Conservation (phyloP, 352 stramenopile species). For the Phytophthora tubulina region DNA sequence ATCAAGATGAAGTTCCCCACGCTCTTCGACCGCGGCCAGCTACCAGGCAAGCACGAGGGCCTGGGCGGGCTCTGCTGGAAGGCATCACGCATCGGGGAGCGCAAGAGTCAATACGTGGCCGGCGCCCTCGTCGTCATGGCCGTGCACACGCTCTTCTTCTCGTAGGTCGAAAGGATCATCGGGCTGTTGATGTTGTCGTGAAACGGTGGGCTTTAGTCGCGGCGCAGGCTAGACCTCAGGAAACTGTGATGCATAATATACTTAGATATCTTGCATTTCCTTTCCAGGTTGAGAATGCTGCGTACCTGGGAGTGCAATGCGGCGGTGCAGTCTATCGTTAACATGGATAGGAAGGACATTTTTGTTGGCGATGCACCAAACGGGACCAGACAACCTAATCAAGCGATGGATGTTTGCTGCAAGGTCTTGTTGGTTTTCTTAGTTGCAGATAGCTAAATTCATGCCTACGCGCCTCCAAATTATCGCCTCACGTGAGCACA, state of each 20-base stretch:
- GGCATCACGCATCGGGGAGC: constrained; percentile 91
- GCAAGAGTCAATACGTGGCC: constrained; percentile 92
- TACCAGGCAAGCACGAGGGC: constrained; percentile 88
- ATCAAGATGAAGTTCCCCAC: constrained; percentile 95
- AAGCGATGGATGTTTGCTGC: not conserved
- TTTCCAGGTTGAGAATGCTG: no score
- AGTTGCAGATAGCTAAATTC: constrained; percentile 32
- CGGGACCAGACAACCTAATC: no score
- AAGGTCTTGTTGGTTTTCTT: constrained; percentile 32
- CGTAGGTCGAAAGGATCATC: constrained; percentile 34
- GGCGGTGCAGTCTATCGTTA: constrained; percentile 11
- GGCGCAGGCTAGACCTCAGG: no score
- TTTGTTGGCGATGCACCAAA: no score
- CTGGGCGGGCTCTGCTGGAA: constrained; percentile 94
- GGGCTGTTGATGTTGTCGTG: not conserved
- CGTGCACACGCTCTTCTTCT: constrained; percentile 93
- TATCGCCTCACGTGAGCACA: constrained; percentile 24
- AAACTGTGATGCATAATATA: no score
- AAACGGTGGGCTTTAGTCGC: no score
- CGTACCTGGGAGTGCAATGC: no score
- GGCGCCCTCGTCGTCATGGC: constrained; percentile 89
- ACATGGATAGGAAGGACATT: not conserved
- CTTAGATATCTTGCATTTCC: no score
- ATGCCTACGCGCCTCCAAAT: constrained; percentile 19
- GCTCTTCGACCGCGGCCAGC: constrained; percentile 93